These are phyloP conservation scores for Apiotrichum siamense DNA, from an alignment of 1,284 basidiomycete species.

Conservation along the genomic window DNA sequence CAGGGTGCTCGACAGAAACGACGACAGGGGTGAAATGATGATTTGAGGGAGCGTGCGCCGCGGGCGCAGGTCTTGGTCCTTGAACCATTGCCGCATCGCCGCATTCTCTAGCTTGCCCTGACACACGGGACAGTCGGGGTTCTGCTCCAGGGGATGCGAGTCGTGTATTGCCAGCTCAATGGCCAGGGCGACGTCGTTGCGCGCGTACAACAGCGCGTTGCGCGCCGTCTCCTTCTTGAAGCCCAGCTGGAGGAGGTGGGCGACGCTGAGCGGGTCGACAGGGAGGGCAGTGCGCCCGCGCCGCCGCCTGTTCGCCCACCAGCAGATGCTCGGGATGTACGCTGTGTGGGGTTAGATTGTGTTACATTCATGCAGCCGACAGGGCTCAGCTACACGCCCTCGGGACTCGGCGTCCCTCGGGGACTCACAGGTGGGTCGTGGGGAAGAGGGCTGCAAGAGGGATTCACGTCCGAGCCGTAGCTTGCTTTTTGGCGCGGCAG, in stretches of 20 bases:
- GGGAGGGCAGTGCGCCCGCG: neutral
- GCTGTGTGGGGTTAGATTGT: neutral
- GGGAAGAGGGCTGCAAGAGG: neutral
- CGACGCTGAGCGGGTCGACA: neutral
- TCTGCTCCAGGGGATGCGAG: neutral
- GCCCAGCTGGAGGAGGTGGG: neutral
- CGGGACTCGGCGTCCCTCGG: too few relatives aligned
- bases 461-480: neutral
- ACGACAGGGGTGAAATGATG: neutral
- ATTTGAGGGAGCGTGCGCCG: neutral
- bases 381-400: too few relatives aligned
- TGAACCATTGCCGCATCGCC: conserved; percentile 1
- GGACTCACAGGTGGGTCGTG: neutral
- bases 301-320: neutral
- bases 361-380: too few relatives aligned
- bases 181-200: conserved; percentile 1
- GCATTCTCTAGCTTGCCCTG: neutral
- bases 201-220: conserved; percentile 3
- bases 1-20: neutral
- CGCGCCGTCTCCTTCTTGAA: conserved; percentile 2
- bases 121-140: conserved; percentile 2
- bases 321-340: neutral
- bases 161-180: conserved; percentile 3
- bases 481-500: neutral
- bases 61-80: neutral